A percentile compares a stretch with the other conserved stretches of the same genome.
These are phyloP conservation scores for Bifiguratus adelaidae DNA, from an alignment of 192 early-diverging fungal species.

Conservation along the genomic window DNA sequence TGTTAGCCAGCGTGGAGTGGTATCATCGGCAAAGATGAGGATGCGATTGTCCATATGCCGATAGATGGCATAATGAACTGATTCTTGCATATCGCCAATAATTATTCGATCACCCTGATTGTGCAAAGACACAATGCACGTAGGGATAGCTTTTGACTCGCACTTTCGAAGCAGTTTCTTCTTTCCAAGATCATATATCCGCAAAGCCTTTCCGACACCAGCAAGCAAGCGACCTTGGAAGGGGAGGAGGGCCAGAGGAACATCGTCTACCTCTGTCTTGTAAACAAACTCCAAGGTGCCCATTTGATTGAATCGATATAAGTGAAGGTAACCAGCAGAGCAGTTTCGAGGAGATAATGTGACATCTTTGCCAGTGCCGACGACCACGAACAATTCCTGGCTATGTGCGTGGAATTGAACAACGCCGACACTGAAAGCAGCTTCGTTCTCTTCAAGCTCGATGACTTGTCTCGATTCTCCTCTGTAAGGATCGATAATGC, in stretches of 20 bases:
- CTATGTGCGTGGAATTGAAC: conserved; percentile 46
- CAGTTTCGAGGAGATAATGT: conserved; percentile 56
- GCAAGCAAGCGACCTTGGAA: conserved; percentile 88
- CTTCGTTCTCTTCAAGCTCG: conserved; percentile 78
- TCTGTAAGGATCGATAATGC: conserved; percentile 69
- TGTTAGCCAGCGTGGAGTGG: conserved; percentile 80
- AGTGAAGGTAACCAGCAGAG: conserved; percentile 56
- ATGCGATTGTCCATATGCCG: conserved; percentile 67
- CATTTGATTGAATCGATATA: conserved; percentile 58
- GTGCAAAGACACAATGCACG: conserved; percentile 56
- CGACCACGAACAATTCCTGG: conserved; percentile 57
- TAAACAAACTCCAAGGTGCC: conserved; percentile 76
- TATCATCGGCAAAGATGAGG: conserved; percentile 88
- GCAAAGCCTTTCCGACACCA: conserved; percentile 74
- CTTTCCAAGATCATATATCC: conserved; percentile 90
- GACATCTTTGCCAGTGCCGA: conserved; percentile 74
- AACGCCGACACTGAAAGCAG: conserved; percentile 66
- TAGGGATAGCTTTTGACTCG: conserved; percentile 77
- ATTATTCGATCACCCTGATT: conserved; percentile 78
- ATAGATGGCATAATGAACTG: conserved; percentile 69
- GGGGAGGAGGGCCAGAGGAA: conserved; percentile 68
- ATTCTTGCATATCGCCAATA: conserved; percentile 82
- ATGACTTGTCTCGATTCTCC: conserved; percentile 54
- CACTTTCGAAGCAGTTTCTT: conserved; percentile 85
- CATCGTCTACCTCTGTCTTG: conserved; percentile 76